These are phyloP conservation scores for Coemansia sp. DNA, from an alignment of 192 early-diverging fungal genomes.

Conservation along the genomic window DNA sequence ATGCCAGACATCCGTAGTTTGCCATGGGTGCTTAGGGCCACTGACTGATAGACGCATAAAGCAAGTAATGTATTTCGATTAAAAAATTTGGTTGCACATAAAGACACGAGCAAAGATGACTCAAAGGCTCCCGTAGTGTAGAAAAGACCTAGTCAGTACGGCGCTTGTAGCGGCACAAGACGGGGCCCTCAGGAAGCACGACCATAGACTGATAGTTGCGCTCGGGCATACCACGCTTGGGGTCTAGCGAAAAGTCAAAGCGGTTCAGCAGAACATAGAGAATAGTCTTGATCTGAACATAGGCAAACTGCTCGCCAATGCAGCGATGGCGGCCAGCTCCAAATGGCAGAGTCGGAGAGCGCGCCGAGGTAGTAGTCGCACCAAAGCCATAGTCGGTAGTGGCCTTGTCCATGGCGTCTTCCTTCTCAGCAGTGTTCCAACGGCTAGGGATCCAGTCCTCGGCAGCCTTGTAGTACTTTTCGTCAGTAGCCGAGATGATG, in stretches of 20 bases:
- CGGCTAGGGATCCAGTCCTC: conserved; percentile 77
- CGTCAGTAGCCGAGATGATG: conserved; percentile 78
- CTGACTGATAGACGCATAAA: not conserved
- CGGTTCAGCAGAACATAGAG: conserved; percentile 76
- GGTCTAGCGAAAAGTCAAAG: conserved; percentile 68
- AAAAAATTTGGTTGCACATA: not conserved
- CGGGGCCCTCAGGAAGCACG: conserved; percentile 76
- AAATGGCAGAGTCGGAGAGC: conserved; percentile 89
- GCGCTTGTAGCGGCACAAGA: conserved; percentile 54
- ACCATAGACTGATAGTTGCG: conserved; percentile 91
- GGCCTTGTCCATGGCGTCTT: conserved; percentile 54
- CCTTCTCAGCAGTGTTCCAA: conserved; percentile 63
- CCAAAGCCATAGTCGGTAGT: conserved; percentile 78
- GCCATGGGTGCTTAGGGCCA: not conserved
- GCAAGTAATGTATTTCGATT: not conserved
- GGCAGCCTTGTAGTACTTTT: conserved; percentile 76
- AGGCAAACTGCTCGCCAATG: conserved; percentile 97
- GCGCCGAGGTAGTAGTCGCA: conserved; percentile 62
- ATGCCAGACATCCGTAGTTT: not conserved
- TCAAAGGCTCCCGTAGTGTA: not conserved
- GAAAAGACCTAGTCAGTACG: conserved; percentile 6
- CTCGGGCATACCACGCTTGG: conserved; percentile 72
- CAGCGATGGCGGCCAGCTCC: conserved; percentile 98
- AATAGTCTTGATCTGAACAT: conserved; percentile 93
- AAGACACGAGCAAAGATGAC: not conserved